Base-by-base conservation (phyloP, 2,329 filamentous ascomycete species). In the Beauveria pseudobassiana region DNA sequence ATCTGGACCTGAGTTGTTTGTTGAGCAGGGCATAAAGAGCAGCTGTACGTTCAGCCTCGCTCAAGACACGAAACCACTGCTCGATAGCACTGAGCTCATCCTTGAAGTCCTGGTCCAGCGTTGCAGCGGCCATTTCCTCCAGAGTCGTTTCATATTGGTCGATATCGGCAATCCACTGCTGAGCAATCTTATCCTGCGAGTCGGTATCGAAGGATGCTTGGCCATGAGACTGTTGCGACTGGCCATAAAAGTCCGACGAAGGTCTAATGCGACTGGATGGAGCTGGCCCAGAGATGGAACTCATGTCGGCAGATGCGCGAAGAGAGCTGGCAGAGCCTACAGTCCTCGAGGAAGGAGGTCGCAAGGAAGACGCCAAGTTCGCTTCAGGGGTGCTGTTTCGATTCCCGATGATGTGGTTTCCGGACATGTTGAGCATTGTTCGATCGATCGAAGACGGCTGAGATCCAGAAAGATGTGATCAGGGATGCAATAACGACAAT, bases 1-100 rank as follows among this genome's bases (percentile, higher is more conserved):
- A 98, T 96, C 78, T 99, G 95, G 64, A 99, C 93, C 77, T 98
- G 95, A 5, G 95, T 99, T 6, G 95, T 98, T 81, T 99, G 95
- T 79, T 99, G 95, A 99, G 82, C 68, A 99, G 81, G 64, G 95
- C 93, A 74, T 99, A 99, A 63, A 98, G 79, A 54, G 95, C 95
- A 64, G 95, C 95, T 22, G 95, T 99, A 65, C 95, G 85, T 77
- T 99, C 95, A 30, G 95, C 93, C 77, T 98, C 95, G 72, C 93
- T 98, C 66, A 99, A 80, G 59, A 99, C 95, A 65, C 93, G 89
- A 76, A 99, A 99, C 95, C 95, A 99, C 80, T 99, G 95, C 78
- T 99, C 95, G 72, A 99, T 99, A 68, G 95, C 95, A 73, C 92
- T 97, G 64, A 99, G 84, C 76, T 99, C 95, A 76, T 98, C 95